Percentiles rank a stretch among this genome's conserved stretches.
Conservation (phyloP, 2,329 filamentous ascomycete species). For the Didymella glomerata region DNA sequence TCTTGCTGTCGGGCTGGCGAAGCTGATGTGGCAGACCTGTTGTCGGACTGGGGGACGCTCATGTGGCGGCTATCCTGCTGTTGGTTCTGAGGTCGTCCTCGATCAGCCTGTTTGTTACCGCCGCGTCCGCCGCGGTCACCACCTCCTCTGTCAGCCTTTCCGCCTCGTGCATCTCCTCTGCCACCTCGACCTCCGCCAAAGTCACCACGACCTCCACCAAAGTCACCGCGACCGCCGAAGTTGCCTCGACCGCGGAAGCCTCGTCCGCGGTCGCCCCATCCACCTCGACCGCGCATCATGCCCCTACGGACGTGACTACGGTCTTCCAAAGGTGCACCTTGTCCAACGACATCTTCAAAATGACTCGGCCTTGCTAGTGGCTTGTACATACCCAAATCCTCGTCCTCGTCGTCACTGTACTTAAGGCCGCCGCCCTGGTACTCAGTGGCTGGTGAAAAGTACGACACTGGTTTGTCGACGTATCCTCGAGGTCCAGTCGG, state of each 20-base stretch:
- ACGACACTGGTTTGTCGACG: slow-evolving; percentile 29
- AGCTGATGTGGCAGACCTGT: slow-evolving; percentile 34
- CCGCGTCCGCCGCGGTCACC: slow-evolving; percentile 39
- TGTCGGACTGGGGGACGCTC: slow-evolving; percentile 26
- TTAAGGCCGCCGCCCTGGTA: slow-evolving; percentile 50
- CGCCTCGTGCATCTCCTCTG: slow-evolving; percentile 20
- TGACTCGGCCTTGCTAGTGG: slow-evolving; percentile 58
- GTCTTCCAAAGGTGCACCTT: slow-evolving; percentile 49
- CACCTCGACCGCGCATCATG: slow-evolving; percentile 44
- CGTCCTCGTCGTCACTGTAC: slow-evolving; percentile 57
- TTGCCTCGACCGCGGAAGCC: slow-evolving; percentile 48
- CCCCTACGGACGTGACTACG: slow-evolving; percentile 49
- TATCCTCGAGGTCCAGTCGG: slow-evolving; percentile 34
- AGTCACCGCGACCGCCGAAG: slow-evolving; percentile 29
- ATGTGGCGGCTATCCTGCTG: slow-evolving; percentile 39
- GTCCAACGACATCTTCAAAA: slow-evolving; percentile 56
- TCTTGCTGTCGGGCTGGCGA: slow-evolving; percentile 38
- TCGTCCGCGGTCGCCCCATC: slow-evolving; percentile 49
- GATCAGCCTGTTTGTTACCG: slow-evolving; percentile 39
- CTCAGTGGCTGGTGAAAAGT: slow-evolving; percentile 33
- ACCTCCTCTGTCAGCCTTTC: slow-evolving; percentile 25
- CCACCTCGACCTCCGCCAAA: slow-evolving; percentile 42
- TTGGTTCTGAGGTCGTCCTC: slow-evolving; percentile 33
- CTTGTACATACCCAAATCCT: slow-evolving; percentile 57
- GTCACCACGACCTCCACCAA: slow-evolving; percentile 28